A percentile compares a stretch with the other conserved stretches of the same genome.
Evolutionary conservation across 192 early-diverging fungal species (phyloP).

Genomic region (Funneliformis geosporum): DNA sequence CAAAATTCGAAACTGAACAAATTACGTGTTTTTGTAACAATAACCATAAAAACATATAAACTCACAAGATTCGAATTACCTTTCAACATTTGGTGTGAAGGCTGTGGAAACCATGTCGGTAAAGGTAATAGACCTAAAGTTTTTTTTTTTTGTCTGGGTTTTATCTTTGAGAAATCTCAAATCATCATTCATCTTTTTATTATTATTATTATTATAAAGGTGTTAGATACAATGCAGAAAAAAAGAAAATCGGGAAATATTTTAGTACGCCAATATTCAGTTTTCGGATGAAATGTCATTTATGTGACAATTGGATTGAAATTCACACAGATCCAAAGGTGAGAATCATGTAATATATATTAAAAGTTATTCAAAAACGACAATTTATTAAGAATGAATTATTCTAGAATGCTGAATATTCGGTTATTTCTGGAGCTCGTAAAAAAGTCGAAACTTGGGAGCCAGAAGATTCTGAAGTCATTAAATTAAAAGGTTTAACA

Average conservation of each 20-base stretch:
- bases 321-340: constrained; percentile 95
- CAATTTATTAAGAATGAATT: neutral
- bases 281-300: constrained; percentile 94
- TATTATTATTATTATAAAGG: no score
- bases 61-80: constrained; percentile 79
- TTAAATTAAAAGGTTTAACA: constrained; percentile 60
- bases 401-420: constrained; percentile 66
- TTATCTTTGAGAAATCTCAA: neutral
- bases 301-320: constrained; percentile 84
- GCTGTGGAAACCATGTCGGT: constrained; percentile 83
- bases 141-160: neutral
- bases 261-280: constrained; percentile 81
- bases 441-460: constrained; percentile 75
- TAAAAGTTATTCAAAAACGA: neutral
- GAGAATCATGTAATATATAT: constrained; percentile 4
- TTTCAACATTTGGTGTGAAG: constrained; percentile 87
- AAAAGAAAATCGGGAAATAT: constrained; percentile 89
- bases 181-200: neutral
- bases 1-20: neutral
- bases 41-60: neutral
- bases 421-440: constrained; percentile 69
- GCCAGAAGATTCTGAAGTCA: constrained; percentile 63
- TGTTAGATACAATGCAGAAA: constrained; percentile 94
- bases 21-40: neutral
- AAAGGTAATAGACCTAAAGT: constrained; percentile 54